A percentile compares a stretch with the other conserved stretches of the same genome.
These are phyloP conservation scores for button mushroom (Agaricus bisporus) DNA, from an alignment of 768 basidiomycete genomes.

Conservation along the genomic window DNA sequence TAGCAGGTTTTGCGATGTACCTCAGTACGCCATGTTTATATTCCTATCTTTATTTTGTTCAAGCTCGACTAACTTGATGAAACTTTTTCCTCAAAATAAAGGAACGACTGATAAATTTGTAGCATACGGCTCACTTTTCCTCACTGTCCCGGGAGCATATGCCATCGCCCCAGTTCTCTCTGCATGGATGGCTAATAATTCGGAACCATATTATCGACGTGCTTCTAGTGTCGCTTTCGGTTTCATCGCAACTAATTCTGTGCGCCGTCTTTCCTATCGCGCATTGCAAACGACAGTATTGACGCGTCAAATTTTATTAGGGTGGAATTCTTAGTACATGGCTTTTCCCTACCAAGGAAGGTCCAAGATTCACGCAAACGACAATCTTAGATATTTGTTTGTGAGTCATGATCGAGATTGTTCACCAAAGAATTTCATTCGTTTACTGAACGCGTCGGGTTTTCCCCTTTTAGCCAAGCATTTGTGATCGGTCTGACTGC, in stretches of 20 bases:
- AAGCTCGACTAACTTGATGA: neutral
- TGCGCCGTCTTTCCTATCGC: conserved; percentile 11
- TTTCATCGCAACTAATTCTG: conserved; percentile 29
- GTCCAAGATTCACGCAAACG: conserved; percentile 28
- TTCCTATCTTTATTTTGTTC: neutral
- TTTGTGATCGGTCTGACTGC: conserved; percentile 19
- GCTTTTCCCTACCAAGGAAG: conserved; percentile 32
- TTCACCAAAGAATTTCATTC: neutral
- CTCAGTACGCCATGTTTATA: conserved; percentile 15
- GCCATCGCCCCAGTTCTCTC: conserved; percentile 21
- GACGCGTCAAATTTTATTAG: conserved; percentile 12
- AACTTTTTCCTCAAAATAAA: neutral
- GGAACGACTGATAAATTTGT: conserved; percentile 19
- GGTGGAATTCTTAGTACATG: conserved; percentile 35
- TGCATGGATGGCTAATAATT: conserved; percentile 34
- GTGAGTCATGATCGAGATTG: conserved; percentile 17
- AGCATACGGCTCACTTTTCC: conserved; percentile 27
- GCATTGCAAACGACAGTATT: neutral
- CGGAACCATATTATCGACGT: conserved; percentile 29
- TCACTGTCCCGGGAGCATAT: conserved; percentile 29
- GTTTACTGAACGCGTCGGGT: too few relatives aligned
- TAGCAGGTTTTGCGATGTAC: conserved; percentile 23
- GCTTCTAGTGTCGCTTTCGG: conserved; percentile 29
- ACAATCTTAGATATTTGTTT: conserved; percentile 31
- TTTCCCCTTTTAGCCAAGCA: conserved; percentile 16